Evolutionary conservation across 495 filamentous ascomycete species (phyloP), one percentile per base, ranked within the genome.

Genomic region (Extremus antarcticus): DNA sequence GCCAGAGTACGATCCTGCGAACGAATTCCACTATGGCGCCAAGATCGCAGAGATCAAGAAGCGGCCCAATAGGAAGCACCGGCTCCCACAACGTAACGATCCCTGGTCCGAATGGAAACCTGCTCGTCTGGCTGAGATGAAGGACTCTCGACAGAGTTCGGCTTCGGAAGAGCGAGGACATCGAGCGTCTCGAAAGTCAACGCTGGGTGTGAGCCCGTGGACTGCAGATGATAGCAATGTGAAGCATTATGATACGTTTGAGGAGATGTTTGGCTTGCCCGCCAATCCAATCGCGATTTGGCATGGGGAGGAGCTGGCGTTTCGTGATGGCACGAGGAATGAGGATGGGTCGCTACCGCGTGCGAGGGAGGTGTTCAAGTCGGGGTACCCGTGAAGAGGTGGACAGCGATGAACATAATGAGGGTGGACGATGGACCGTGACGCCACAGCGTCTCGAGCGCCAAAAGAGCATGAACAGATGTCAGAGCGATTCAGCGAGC

Each of bases 41-140:
- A 67, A 67, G 47, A 60, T 58, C 11, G 51, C 17, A 25, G 62
- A 66, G 54, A 66, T 68, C 52, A 59, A 57, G 43, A 47, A 54
- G 25, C 55, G 66, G 2, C 60, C 63, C 3, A 61, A 56, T 0
- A 52, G 65, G 39, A 69, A 69, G 50, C 51, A 58, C 13, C 55
- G 54, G 17, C 55, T 56, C 2, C 58, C 3, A 25, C 49, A 32
- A 25, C 23, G 16, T 45, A 7, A 4, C 17, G 41, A 45, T 45
- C 39, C 40, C 23, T 22, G 21, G n/a, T 21, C 19, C 24, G 16
- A 29, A 2, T 25, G 40, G 40, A 46, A 54, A 45, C 50, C 17
- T 23, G 8, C 16, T 10, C 29, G 19, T 21, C 19, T 45, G 41
- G 41, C 41, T 21, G 21, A 38, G 2, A 24, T 29, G 19, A 2